Evolutionary conservation across 2,329 filamentous ascomycete genomes (phyloP), one percentile per base, ranked within the genome.

Genomic region (Talaromyces albobiverticillius): DNA sequence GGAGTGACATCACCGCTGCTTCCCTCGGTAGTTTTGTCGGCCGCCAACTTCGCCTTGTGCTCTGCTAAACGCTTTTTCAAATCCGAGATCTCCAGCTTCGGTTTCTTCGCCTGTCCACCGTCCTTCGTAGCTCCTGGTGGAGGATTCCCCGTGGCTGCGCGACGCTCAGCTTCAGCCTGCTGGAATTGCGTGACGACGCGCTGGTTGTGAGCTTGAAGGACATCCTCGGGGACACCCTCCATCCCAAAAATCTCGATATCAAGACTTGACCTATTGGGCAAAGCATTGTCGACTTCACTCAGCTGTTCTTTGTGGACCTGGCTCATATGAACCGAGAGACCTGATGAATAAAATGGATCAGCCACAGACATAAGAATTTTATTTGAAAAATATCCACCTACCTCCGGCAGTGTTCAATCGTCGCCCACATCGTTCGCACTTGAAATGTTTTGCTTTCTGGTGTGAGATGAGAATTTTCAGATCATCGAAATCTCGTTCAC

Each of bases 361-460:
- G 38, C 22, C 38, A 16, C 2, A 38, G 38, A 58, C 16, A 56
- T 54, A 42, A 46, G 31, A 42, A 59, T 20, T n/a, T 8, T 22
- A 10, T 20, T 11, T 11, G 22, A n/a, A n/a, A 25, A 31, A 29
- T 22, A 25, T 9, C 20, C 29, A 70, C 82, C 67, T 73, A 95
- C 91, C 94, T 82, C 94, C 94, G 40, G 92, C 92, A 1, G 94
- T 99, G 69, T 96, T 96, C 53, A 99, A 76, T 62, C 92, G 82
- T 60, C 94, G 85, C 51, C 86, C 86, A 71, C 94, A 99, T 76
- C 87, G 80, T 64, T 96, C 90, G 76, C 94, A 99, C 74, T 96
- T 96, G 81, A 96, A 97, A 73, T 99, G 94, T 75, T 97, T 97
- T n/a, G 93, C 92, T 71, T 96, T 97, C 69, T 97, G 94, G 72